Percentiles rank a stretch among this genome's conserved stretches.
Evolutionary conservation across 2,329 filamentous ascomycete genomes (phyloP).

Genomic region (Colletotrichum paranaense): DNA sequence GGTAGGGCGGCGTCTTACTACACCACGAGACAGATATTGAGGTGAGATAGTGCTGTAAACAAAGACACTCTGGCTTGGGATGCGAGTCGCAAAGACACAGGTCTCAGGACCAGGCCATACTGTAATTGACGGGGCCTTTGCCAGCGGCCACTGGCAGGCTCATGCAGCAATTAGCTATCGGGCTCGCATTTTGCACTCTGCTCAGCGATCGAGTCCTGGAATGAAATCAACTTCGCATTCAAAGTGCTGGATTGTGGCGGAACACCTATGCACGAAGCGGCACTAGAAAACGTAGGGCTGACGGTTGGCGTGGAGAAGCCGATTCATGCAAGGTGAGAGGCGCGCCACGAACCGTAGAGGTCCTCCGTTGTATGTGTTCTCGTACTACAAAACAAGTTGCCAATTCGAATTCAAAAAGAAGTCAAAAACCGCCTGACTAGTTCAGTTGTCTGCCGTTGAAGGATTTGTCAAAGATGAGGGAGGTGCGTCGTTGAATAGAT

Average conservation of each 20-base stretch:
- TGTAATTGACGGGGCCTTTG: background rate
- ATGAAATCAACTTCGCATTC: background rate
- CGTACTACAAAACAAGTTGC: background rate
- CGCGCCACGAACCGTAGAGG: background rate
- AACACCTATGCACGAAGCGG: background rate
- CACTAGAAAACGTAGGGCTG: conserved; percentile 18
- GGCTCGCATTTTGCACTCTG: background rate
- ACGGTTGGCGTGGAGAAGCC: background rate
- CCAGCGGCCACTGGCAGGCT: background rate
- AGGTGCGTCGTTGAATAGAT: background rate
- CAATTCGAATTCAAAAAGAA: background rate
- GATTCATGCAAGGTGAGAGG: background rate
- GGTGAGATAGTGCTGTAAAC: background rate
- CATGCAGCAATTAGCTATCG: background rate
- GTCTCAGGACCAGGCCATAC: background rate
- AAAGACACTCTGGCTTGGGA: background rate
- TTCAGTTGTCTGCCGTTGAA: background rate
- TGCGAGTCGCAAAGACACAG: background rate
- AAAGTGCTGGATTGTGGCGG: background rate
- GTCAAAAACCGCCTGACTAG: background rate
- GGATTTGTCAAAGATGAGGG: background rate
- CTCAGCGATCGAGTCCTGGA: background rate
- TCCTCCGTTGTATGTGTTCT: background rate
- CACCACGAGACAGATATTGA: background rate
- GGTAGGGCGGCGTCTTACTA: background rate